Conservation (phyloP, 805 yeast species). For the Barnettozyma salicaria region DNA sequence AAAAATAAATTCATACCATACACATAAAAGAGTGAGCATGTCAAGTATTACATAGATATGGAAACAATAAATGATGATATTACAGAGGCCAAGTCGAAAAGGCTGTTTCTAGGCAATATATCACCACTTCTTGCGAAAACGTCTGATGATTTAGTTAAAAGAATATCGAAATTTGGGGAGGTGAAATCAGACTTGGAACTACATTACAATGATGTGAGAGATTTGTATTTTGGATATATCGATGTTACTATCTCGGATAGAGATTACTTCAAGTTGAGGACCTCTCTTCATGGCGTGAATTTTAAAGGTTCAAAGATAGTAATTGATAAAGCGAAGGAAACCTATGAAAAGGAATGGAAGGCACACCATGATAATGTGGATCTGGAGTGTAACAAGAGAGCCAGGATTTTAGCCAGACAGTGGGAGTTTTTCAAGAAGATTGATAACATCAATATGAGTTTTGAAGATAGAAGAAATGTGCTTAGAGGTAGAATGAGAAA, state of each 20-base stretch:
- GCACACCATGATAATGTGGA: slow-evolving; percentile 41
- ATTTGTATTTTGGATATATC: slow-evolving; percentile 52
- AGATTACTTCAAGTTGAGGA: slow-evolving; percentile 43
- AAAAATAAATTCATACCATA: slow-evolving; percentile 1
- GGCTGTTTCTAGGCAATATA: slow-evolving; percentile 66
- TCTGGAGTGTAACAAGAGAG: slow-evolving; percentile 24
- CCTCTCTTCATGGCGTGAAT: slow-evolving; percentile 60
- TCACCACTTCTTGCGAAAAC: slow-evolving; percentile 45
- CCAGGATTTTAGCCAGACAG: slow-evolving; percentile 33
- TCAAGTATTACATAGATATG: neutral
- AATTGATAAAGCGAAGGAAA: slow-evolving; percentile 57
- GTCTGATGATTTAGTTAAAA: slow-evolving; percentile 39
- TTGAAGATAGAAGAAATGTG: slow-evolving; percentile 39
- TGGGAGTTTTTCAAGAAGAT: slow-evolving; percentile 34
- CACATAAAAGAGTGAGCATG: neutral
- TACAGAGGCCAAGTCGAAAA: slow-evolving; percentile 14
- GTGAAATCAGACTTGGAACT: slow-evolving; percentile 43
- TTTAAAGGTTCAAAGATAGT: slow-evolving; percentile 68
- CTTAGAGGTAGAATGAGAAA: slow-evolving; percentile 59
- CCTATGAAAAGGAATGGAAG: slow-evolving; percentile 42
- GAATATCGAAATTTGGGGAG: slow-evolving; percentile 62
- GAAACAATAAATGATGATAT: too few species aligned
- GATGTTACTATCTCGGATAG: slow-evolving; percentile 47
- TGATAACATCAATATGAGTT: slow-evolving; percentile 31
- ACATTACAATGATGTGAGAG: slow-evolving; percentile 44